Evolutionary conservation across 495 filamentous ascomycete genomes (phyloP).

Genomic region (Rhizodiscina lignyota): DNA sequence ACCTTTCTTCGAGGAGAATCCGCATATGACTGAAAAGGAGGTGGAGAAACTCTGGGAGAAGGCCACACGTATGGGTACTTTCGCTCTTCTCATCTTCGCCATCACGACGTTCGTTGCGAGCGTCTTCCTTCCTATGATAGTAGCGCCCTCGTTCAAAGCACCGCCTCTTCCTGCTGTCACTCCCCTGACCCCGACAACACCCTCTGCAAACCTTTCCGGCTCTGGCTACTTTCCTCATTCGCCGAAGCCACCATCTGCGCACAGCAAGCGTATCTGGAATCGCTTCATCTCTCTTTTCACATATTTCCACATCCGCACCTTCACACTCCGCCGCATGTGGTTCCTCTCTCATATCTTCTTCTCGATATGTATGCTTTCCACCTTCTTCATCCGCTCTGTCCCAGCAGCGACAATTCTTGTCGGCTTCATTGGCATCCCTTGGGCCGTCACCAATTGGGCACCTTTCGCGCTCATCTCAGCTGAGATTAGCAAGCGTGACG

Average conservation of each 20-base stretch:
- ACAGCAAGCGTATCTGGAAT: not conserved
- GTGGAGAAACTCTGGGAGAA: slow-evolving; percentile 64
- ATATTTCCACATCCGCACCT: slow-evolving; percentile 49
- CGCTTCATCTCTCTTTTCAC: not conserved
- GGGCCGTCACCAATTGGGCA: slow-evolving; percentile 82
- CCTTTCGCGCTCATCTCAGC: slow-evolving; percentile 83
- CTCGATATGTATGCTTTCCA: slow-evolving; percentile 58
- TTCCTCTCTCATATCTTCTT: slow-evolving; percentile 67
- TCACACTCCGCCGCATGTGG: slow-evolving; percentile 80
- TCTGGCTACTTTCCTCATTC: slow-evolving; percentile 13
- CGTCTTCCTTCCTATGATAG: slow-evolving; percentile 64
- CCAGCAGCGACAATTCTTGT: slow-evolving; percentile 55
- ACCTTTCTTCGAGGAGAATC: slow-evolving; percentile 57
- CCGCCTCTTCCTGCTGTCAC: slow-evolving; percentile 8
- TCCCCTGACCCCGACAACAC: slow-evolving; percentile 7
- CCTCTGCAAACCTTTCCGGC: slow-evolving; percentile 6
- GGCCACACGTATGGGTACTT: slow-evolving; percentile 66
- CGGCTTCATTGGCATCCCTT: slow-evolving; percentile 65
- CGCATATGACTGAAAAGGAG: slow-evolving; percentile 54
- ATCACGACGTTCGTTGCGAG: slow-evolving; percentile 65
- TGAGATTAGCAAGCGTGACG: slow-evolving; percentile 67
- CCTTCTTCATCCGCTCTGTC: slow-evolving; percentile 54
- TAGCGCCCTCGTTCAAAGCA: slow-evolving; percentile 54
- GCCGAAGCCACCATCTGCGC: slow-evolving; percentile 1
- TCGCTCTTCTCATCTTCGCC: slow-evolving; percentile 75